phyloP scores from a whole-genome alignment of 805 yeast species.

The Nakazawaea peltata region DNA sequence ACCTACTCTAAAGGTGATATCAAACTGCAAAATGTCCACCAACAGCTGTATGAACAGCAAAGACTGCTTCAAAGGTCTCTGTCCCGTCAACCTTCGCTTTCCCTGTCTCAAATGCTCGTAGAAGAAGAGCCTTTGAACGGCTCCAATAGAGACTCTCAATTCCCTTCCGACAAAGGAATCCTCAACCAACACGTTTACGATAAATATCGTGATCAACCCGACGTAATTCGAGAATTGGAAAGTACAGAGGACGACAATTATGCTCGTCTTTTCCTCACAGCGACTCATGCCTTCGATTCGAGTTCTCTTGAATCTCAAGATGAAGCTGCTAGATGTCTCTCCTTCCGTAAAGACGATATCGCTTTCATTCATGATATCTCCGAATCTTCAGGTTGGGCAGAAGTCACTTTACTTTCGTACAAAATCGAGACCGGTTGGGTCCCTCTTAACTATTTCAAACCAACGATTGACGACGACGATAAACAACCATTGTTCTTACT shows the following conservation, averaged over 20 bases:
- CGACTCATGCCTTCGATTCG: constrained; percentile 53
- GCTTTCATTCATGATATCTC: constrained; percentile 76
- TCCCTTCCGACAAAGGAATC: background rate
- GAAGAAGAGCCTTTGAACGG: background rate
- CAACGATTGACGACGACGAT: constrained; percentile 19
- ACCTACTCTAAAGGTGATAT: background rate
- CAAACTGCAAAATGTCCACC: background rate
- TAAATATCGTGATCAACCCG: constrained; percentile 1
- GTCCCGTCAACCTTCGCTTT: background rate
- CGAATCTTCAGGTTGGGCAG: constrained; percentile 77
- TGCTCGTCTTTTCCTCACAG: constrained; percentile 46
- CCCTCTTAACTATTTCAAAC: constrained; percentile 71
- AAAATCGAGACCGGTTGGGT: constrained; percentile 73
- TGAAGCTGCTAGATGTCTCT: constrained; percentile 66
- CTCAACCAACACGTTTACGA: background rate
- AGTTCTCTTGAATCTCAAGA: constrained; percentile 52
- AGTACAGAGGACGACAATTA: constrained; percentile 30
- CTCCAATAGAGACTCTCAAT: background rate
- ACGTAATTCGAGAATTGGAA: constrained; percentile 3
- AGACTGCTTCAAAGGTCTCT: too few relatives aligned
- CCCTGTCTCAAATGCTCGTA: too few relatives aligned
- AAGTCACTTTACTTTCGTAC: constrained; percentile 56
- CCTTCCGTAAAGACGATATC: constrained; percentile 60
- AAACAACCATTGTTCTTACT: constrained; percentile 46
- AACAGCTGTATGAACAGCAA: background rate